Evolutionary conservation across 2,329 filamentous ascomycete species (phyloP).

Genomic region (Mollisia scopiformis): DNA sequence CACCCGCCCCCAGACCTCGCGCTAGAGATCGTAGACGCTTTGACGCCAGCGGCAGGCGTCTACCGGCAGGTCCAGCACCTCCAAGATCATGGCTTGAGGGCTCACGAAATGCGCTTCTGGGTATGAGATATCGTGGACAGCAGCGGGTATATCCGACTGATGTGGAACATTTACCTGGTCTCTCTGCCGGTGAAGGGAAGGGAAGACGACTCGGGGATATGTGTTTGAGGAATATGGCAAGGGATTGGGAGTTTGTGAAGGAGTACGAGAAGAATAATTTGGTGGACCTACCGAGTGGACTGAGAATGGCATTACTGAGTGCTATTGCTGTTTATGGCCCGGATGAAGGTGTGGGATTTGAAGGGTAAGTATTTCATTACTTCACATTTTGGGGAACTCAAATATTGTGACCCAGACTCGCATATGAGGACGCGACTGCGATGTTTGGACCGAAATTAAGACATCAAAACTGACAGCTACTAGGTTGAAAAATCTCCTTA

Average conservation of each 20-base stretch:
- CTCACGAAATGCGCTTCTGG: slow-evolving; percentile 34
- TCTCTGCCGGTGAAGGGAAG: slow-evolving; percentile 30
- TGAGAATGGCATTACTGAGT: slow-evolving; percentile 55
- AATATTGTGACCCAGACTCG: too few species aligned
- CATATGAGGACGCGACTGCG: too few species aligned
- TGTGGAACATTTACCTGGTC: slow-evolving; percentile 41
- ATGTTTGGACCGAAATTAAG: not conserved
- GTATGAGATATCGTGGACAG: slow-evolving; percentile 12
- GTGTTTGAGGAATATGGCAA: slow-evolving; percentile 52
- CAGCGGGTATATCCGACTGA: slow-evolving; percentile 34
- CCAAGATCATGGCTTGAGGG: slow-evolving; percentile 58
- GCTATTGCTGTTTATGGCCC: slow-evolving; percentile 49
- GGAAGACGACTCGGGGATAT: slow-evolving; percentile 48
- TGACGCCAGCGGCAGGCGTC: slow-evolving; percentile 51
- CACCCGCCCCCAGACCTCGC: slow-evolving; percentile 53
- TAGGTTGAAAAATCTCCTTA: slow-evolving; percentile 48
- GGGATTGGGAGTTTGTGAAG: slow-evolving; percentile 58
- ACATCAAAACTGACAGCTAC: not conserved
- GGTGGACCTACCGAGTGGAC: slow-evolving; percentile 54
- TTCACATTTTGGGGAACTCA: too few species aligned
- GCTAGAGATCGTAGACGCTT: slow-evolving; percentile 41
- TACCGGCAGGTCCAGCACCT: slow-evolving; percentile 61
- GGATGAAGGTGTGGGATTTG: slow-evolving; percentile 49
- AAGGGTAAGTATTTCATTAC: slow-evolving; percentile 39
- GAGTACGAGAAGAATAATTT: slow-evolving; percentile 61